Percentiles rank a stretch among this genome's conserved stretches.
Evolutionary conservation across 2,329 filamentous ascomycete species (phyloP).

Genomic region (Aureobasidium zeae): DNA sequence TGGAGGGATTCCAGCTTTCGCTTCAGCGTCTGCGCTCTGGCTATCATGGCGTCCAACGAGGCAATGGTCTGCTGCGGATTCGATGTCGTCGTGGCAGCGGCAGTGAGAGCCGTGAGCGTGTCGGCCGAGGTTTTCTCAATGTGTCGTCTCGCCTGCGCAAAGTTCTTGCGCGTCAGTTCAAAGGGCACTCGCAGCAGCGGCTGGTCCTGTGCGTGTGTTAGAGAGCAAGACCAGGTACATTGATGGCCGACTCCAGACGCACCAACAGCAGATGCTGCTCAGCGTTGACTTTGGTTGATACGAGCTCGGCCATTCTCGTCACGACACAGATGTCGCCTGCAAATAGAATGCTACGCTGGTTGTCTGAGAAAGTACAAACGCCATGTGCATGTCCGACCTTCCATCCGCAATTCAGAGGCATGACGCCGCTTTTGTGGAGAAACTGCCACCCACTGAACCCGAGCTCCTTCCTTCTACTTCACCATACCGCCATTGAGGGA

Average conservation of each 20-base stretch:
- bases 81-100: conserved; percentile 48
- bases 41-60: conserved; percentile 75
- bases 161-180: conserved; percentile 88
- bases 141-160: conserved; percentile 71
- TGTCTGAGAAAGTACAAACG: no score
- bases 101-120: conserved; percentile 25
- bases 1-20: conserved; percentile 71
- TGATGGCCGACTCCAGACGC: conserved; percentile 3
- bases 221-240: background rate
- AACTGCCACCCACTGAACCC: no score
- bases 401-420: no score
- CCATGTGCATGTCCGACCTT: no score
- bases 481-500: no score
- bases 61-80: conserved; percentile 40
- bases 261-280: conserved; percentile 68
- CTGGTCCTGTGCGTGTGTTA: conserved; percentile 60
- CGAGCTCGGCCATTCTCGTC: conserved; percentile 39
- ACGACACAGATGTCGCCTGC: no score
- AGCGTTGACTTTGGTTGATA: conserved; percentile 59
- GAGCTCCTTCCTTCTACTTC: no score
- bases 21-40: conserved; percentile 76
- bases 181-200: conserved; percentile 85
- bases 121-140: conserved; percentile 56
- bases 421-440: no score
- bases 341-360: no score